Percentiles rank a stretch among this genome's conserved stretches.
Conservation (phyloP, 441 rosid species). For the Jatropha multifida region DNA sequence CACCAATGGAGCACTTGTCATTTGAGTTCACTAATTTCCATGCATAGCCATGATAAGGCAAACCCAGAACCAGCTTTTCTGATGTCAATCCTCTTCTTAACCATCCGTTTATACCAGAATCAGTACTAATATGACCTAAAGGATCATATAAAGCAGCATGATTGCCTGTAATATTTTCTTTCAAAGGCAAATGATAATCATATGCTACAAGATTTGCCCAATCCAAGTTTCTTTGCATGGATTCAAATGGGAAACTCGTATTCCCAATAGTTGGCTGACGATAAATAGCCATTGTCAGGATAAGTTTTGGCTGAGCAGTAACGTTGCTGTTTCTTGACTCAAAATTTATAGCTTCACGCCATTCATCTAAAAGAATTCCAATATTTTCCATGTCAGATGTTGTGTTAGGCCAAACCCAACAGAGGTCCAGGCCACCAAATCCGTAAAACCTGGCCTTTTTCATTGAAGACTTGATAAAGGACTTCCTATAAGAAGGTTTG, state of each 20-base stretch:
- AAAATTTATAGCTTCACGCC: constrained; percentile 22
- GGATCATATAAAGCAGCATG: constrained; percentile 35
- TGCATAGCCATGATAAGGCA: constrained; percentile 31
- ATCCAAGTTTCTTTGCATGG: constrained; percentile 22
- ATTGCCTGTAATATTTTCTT: not conserved
- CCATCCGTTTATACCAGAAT: constrained; percentile 20
- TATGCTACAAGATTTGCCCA: constrained; percentile 29
- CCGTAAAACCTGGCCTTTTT: constrained; percentile 29
- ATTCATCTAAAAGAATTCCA: constrained; percentile 17
- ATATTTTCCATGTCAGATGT: constrained; percentile 12
- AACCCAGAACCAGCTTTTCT: constrained; percentile 19
- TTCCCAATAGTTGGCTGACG: not conserved
- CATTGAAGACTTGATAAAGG: constrained; percentile 32
- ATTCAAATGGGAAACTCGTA: constrained; percentile 14
- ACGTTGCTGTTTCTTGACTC: constrained; percentile 14
- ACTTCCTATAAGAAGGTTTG: constrained; percentile 21
- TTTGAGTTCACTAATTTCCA: constrained; percentile 24
- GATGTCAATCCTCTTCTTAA: constrained; percentile 12
- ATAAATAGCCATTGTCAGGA: constrained; percentile 23
- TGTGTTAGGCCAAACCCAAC: not conserved
- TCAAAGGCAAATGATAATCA: constrained; percentile 11
- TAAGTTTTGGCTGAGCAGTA: constrained; percentile 10
- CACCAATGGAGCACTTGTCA: constrained; percentile 15
- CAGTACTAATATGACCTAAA: not conserved
- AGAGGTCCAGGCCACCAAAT: constrained; percentile 32